Percentiles rank a stretch among this genome's conserved stretches.
phyloP scores from a whole-genome alignment of 2,329 filamentous ascomycete species.

The Rhytidhysteron rufulum region DNA sequence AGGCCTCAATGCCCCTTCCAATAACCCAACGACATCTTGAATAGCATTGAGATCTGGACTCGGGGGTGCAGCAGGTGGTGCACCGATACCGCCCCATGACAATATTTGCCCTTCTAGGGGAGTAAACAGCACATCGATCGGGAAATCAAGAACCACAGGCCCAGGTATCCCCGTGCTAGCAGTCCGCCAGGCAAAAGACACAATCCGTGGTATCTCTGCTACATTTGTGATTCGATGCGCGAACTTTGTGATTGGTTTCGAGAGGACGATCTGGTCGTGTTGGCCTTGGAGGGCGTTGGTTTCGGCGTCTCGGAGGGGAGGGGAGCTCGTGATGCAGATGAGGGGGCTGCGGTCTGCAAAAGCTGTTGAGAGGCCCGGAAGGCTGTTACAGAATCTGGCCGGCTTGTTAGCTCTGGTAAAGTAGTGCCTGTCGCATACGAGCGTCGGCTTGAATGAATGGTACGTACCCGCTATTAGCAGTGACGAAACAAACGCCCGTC shows the following conservation, averaged over 20 bases:
- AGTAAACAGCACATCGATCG: slow-evolving; percentile 41
- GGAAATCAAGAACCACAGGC: slow-evolving; percentile 37
- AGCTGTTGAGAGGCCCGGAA: slow-evolving; percentile 45
- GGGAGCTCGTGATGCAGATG: slow-evolving; percentile 44
- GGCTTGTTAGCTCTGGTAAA: too few species aligned
- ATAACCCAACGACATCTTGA: slow-evolving; percentile 26
- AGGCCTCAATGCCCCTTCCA: slow-evolving; percentile 35
- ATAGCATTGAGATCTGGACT: slow-evolving; percentile 36
- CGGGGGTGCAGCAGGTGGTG: slow-evolving; percentile 29
- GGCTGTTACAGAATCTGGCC: slow-evolving; percentile 45
- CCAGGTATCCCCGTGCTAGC: slow-evolving; percentile 41
- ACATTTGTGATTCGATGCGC: slow-evolving; percentile 43
- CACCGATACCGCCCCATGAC: slow-evolving; percentile 40
- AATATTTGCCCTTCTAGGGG: slow-evolving; percentile 36
- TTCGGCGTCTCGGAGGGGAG: slow-evolving; percentile 43
- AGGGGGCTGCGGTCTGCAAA: slow-evolving; percentile 44
- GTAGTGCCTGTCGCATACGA: too few species aligned
- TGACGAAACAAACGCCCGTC: slow-evolving; percentile 46
- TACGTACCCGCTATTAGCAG: slow-evolving; percentile 45
- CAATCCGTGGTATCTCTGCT: slow-evolving; percentile 44
- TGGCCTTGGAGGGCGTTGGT: slow-evolving; percentile 46
- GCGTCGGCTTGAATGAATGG: too few species aligned
- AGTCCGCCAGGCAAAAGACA: slow-evolving; percentile 39
- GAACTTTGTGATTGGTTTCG: slow-evolving; percentile 45
- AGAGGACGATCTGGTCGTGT: slow-evolving; percentile 44